Conservation (phyloP, 2,329 filamentous ascomycete genomes). For the Graphilbum ipis-grandicollis region DNA sequence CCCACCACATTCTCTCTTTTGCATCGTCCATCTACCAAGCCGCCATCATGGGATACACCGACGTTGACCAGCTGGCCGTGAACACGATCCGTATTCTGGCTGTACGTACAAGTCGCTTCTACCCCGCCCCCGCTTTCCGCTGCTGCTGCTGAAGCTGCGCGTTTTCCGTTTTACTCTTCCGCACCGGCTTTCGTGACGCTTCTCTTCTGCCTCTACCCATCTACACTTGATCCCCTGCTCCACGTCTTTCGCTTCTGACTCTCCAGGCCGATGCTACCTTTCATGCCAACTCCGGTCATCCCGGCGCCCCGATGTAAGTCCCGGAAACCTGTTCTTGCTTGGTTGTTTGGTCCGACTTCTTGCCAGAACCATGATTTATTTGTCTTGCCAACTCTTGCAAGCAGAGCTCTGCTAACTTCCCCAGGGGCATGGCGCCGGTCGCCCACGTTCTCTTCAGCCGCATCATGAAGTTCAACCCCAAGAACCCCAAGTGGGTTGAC, state of each 20-base stretch:
- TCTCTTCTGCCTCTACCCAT: too few species aligned
- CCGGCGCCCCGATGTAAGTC: conserved; percentile 84
- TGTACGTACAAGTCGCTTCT: conserved; percentile 43
- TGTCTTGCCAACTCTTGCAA: too few species aligned
- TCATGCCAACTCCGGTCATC: conserved; percentile 93
- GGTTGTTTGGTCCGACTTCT: too few species aligned
- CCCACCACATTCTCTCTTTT: conserved; percentile 5
- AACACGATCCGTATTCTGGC: conserved; percentile 96
- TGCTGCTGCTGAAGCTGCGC: not conserved
- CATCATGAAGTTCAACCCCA: conserved; percentile 99
- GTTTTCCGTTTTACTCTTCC: not conserved
- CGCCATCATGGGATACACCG: conserved; percentile 69
- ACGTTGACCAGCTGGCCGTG: conserved; percentile 79
- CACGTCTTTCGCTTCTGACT: not conserved
- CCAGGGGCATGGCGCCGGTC: conserved; percentile 71
- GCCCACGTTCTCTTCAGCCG: conserved; percentile 97
- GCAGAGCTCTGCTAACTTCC: not conserved
- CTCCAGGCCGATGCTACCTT: conserved; percentile 87
- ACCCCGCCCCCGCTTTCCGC: conserved; percentile 9
- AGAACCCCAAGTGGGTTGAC: conserved; percentile 95
- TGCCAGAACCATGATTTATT: too few species aligned
- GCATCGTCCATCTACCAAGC: conserved; percentile 6
- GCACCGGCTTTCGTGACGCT: not conserved
- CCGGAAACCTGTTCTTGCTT: too few species aligned
- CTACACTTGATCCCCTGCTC: not conserved